These are phyloP conservation scores for Pythium scleroteichum DNA, from an alignment of 352 stramenopile species.

Conservation along the genomic window DNA sequence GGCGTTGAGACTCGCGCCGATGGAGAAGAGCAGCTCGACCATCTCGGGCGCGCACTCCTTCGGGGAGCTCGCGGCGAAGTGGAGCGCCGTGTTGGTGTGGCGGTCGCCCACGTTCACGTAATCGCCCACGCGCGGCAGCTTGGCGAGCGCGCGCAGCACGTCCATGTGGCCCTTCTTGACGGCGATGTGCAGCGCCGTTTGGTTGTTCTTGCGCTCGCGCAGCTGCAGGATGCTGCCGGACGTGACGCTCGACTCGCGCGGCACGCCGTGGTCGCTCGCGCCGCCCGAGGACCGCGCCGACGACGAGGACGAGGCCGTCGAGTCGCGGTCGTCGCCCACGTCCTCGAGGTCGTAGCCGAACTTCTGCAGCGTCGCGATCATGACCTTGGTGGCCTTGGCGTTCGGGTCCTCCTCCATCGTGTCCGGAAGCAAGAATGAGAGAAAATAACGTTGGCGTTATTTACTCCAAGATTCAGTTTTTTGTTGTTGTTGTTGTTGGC, in stretches of 20 bases:
- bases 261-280: slow-evolving; percentile 16
- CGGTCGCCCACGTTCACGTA: slow-evolving; percentile 78
- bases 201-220: slow-evolving; percentile 81
- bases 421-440: not conserved
- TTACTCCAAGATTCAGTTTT: no score
- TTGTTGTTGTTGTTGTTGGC: no score
- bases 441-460: no score
- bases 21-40: slow-evolving; percentile 66
- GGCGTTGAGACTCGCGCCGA: slow-evolving; percentile 59
- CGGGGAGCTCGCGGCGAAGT: slow-evolving; percentile 73
- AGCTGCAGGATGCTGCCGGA: slow-evolving; percentile 72
- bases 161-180: slow-evolving; percentile 84
- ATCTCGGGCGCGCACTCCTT: slow-evolving; percentile 60
- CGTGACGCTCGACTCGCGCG: slow-evolving; percentile 24
- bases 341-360: slow-evolving; percentile 79
- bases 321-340: slow-evolving; percentile 23
- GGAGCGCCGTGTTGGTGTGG: slow-evolving; percentile 79
- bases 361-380: slow-evolving; percentile 83
- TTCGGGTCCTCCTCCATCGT: slow-evolving; percentile 40
- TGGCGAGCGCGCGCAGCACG: slow-evolving; percentile 74
- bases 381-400: slow-evolving; percentile 53
- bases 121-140: slow-evolving; percentile 66
- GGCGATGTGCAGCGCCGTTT: slow-evolving; percentile 83
- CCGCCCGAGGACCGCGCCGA: slow-evolving; percentile 34
- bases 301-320: slow-evolving; percentile 34